Evolutionary conservation across 192 early-diverging fungal species (phyloP), one percentile per base, ranked within the genome.

Genomic region (Fimicolochytrium jonesii): DNA sequence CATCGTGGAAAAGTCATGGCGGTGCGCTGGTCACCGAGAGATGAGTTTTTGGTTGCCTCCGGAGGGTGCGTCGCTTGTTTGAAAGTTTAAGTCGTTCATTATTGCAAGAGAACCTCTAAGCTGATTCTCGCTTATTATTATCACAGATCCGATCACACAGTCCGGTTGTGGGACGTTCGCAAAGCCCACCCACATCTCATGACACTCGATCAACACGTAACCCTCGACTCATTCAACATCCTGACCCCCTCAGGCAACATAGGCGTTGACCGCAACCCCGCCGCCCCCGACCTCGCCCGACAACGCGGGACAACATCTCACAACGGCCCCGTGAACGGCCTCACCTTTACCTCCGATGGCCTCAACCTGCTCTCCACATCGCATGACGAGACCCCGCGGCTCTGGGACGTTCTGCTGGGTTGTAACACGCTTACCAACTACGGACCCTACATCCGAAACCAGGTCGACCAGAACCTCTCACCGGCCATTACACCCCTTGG

Each of bases 121-220:
- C 37, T 39, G 37, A 39, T 17, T 39, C 37, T 39, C 17, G 9
- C 11, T 17, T 17, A 39, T 17, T 17, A 39, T 17, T 17, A 39
- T 17, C 37, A 39, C 37, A 7, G 17, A 7, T 39, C 37, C 37
- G 90, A 92, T 58, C 81, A 82, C 20, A 82, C 78, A 2, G 66
- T 90, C 2, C 74, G 82, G 11, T 61, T 93, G 41, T 96, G 93
- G 93, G 93, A 96, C 69, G 85, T 93, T 30, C 83, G 93, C 33
- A 86, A 83, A 53, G 80, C 90, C 6, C 66, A 79, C 17, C 62
- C 90, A 5, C 87, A 83, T 23, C 42, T 95, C 6, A 35, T 41
- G 62, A 74, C 74, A 0, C 69, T 90, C 6, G 85, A 88, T 56
- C 66, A 82, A 52, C 75, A 87, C 63, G n/a, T n/a, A n/a, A n/a